A percentile compares a stretch with the other conserved stretches of the same genome.
Evolutionary conservation across 2,329 filamentous ascomycete species (phyloP).

Genomic region (Aureobasidium sp.): DNA sequence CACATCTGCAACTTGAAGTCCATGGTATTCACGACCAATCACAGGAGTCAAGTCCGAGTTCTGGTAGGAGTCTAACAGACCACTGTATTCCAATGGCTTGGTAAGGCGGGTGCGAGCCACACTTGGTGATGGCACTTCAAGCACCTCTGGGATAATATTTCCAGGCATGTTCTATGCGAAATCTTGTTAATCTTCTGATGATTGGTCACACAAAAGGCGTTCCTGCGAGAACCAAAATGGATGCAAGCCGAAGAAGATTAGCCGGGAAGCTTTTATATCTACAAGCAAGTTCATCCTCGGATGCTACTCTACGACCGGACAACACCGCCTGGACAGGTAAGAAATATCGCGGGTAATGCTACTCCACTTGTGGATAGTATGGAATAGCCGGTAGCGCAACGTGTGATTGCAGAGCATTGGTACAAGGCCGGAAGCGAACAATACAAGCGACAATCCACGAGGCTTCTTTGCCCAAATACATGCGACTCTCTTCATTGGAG

Average conservation of each 20-base stretch:
- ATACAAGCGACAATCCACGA: background rate
- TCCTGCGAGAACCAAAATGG: background rate
- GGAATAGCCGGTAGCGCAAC: slow-evolving; percentile 4
- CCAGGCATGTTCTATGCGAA: slow-evolving; percentile 6
- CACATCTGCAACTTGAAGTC: slow-evolving; percentile 18
- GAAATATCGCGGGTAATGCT: background rate
- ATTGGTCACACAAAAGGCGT: background rate
- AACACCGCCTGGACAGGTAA: background rate
- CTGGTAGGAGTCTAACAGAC: slow-evolving; percentile 8
- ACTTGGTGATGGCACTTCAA: background rate
- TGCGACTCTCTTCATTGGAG: slow-evolving; percentile 4
- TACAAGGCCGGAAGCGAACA: background rate
- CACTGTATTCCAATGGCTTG: slow-evolving; percentile 14
- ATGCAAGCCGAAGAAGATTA: background rate
- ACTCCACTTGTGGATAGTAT: background rate
- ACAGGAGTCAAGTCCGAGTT: slow-evolving; percentile 14
- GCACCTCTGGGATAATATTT: slow-evolving; percentile 7
- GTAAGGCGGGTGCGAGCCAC: slow-evolving; percentile 10
- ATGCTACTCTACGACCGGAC: background rate
- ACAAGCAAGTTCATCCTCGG: background rate
- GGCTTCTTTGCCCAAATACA: background rate
- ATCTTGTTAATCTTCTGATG: background rate
- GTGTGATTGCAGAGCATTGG: background rate
- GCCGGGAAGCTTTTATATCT: slow-evolving; percentile 8
- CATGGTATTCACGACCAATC: slow-evolving; percentile 15